Evolutionary conservation across 1,284 basidiomycete genomes (phyloP), one percentile per base, ranked within the genome.

Genomic region (Tausonia pullulans): DNA sequence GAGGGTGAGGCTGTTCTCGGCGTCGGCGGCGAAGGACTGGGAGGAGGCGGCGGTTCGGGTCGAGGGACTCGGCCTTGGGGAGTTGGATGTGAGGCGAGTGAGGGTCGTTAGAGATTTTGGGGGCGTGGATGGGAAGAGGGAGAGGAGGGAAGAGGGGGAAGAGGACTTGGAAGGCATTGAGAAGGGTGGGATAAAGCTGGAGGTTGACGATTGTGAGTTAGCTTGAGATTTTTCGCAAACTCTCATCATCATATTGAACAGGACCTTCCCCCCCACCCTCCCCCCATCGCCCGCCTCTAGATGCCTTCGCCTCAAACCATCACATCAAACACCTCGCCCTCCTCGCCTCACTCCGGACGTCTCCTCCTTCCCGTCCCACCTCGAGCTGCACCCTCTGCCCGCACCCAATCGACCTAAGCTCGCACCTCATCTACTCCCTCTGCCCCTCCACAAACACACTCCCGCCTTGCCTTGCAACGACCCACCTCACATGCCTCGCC

Each of bases 191-290:
- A 9, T 40, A 41, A 39, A 44, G 45, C 39, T 61, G 16, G 64
- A 65, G 16, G 64, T 65, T 11, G 55, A 65, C 14, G 64, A 65
- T 43, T 27, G 64, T 62, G 60, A 27, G 60, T 59, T 52, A 39
- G n/a, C 60, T 50, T 54, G 40, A 13, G 9, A 52, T 10, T 41
- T 39, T 27, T 48, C 44, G 3, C 11, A 13, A 5, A 14, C 16
- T 3, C 1, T 56, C 11, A 5, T 40, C 2, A 52, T 44, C 4
- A n/a, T 8, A 8, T 39, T 14, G 44, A 40, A 45, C 27, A 27
- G 27, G 27, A 27, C 27, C 27, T 6, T 0, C 8, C 16, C 40
- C 6, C 16, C 27, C 27, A 27, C 27, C 27, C 27, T 27, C 27
- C 27, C 27, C 27, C 27, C 27, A 27, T 27, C 27, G 1, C 8